Evolutionary conservation across 768 basidiomycete species (phyloP).

Genomic region (Fomitopsis serialis): DNA sequence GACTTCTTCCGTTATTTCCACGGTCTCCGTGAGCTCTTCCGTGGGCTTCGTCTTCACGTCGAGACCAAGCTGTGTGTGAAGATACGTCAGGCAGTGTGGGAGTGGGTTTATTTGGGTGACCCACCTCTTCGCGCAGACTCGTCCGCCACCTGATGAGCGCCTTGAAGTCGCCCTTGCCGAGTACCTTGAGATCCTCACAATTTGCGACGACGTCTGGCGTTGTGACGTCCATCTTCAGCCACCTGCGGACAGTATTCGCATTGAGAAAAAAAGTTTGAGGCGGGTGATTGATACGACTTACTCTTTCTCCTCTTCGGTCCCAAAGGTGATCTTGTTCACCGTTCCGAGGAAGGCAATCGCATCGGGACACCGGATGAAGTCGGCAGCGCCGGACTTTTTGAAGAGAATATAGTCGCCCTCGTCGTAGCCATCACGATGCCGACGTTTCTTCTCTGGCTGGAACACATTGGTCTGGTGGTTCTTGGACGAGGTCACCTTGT

Average conservation of each 20-base stretch:
- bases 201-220: conserved; percentile 77
- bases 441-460: conserved; percentile 93
- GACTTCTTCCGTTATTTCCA: conserved; percentile 59
- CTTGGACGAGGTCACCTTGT: conserved; percentile 51
- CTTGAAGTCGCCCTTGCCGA: conserved; percentile 98
- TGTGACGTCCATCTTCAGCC: conserved; percentile 68
- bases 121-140: conserved; percentile 84
- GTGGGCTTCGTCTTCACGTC: conserved; percentile 73
- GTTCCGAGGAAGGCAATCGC: conserved; percentile 76
- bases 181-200: conserved; percentile 88
- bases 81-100: not conserved
- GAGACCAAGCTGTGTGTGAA: conserved; percentile 61
- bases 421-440: conserved; percentile 90
- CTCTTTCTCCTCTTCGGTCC: conserved; percentile 81
- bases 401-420: conserved; percentile 93
- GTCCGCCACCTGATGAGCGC: conserved; percentile 85
- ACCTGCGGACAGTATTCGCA: conserved; percentile 37
- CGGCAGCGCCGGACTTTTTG: conserved; percentile 59
- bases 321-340: conserved; percentile 73
- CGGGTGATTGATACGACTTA: conserved; percentile 27
- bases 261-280: not conserved
- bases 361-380: conserved; percentile 68
- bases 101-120: no score
- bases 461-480: conserved; percentile 89
- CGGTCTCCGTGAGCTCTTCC: conserved; percentile 71